Conservation (phyloP, 2,329 filamentous ascomycete genomes). For the Elsinoe batatas region DNA sequence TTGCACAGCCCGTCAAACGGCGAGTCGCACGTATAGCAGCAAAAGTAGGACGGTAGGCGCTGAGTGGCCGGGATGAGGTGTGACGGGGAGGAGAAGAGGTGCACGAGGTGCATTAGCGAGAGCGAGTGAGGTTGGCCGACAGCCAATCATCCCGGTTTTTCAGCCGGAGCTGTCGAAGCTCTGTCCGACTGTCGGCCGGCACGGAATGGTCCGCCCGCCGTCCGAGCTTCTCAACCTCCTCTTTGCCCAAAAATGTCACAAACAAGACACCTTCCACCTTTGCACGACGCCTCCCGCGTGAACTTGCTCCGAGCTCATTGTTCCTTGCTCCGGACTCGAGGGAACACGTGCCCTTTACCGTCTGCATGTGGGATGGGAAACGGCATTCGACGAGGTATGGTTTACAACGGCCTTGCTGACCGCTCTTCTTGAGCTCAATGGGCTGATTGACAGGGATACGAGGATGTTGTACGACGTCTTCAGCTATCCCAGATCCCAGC, state of each 20-base stretch:
- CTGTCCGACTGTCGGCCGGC: background rate
- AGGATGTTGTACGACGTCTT: background rate
- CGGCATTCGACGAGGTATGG: background rate
- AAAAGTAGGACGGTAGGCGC: constrained; percentile 11
- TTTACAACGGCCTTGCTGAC: background rate
- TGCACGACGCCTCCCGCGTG: constrained; percentile 4
- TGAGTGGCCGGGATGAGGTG: constrained; percentile 5
- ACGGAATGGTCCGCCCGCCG: constrained; percentile 11
- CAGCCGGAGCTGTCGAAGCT: background rate
- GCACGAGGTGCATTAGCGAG: constrained; percentile 10
- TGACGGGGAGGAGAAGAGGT: constrained; percentile 6
- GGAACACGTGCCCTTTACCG: constrained; percentile 3
- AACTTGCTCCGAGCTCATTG: constrained; percentile 6
- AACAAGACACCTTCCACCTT: constrained; percentile 5
- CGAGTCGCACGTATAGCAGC: constrained; percentile 3
- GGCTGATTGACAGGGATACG: background rate
- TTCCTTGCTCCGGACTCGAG: constrained; percentile 1
- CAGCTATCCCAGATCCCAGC: background rate
- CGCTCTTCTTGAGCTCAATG: background rate
- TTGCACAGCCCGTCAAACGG: constrained; percentile 1
- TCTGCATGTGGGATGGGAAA: background rate
- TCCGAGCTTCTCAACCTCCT: constrained; percentile 10
- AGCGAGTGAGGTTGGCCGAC: constrained; percentile 9
- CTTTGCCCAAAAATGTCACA: background rate
- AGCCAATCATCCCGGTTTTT: constrained; percentile 11